Percentiles rank a stretch among this genome's conserved stretches.
phyloP scores from a whole-genome alignment of 768 basidiomycete species.

The Exidia glandulosa region DNA sequence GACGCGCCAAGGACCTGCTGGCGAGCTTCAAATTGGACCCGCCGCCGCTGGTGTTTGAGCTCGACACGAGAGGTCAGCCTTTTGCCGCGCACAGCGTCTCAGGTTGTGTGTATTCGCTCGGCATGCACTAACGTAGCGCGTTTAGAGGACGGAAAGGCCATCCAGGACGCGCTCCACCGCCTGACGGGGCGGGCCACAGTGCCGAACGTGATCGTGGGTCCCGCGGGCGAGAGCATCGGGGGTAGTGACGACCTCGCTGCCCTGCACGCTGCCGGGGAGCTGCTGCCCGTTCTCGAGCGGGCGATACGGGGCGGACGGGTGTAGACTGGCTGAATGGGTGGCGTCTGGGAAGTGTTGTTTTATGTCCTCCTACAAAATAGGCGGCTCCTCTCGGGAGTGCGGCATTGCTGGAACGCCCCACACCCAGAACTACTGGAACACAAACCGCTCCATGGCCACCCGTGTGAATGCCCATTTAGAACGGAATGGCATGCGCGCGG shows the following conservation, averaged over 20 bases:
- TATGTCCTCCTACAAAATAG: too few species aligned
- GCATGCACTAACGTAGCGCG: neutral
- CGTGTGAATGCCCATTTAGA: too few species aligned
- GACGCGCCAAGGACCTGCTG: constrained; percentile 51
- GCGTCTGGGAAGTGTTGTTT: too few species aligned
- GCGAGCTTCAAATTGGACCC: constrained; percentile 49
- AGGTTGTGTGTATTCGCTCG: neutral
- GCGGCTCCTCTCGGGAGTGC: too few species aligned
- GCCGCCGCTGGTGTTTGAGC: constrained; percentile 58
- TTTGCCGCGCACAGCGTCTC: neutral
- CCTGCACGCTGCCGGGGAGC: constrained; percentile 37
- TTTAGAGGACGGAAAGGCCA: constrained; percentile 46
- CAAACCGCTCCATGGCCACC: too few species aligned
- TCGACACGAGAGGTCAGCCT: constrained; percentile 53
- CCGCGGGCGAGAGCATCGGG: constrained; percentile 34
- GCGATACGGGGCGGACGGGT: constrained; percentile 37
- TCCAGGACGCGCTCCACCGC: constrained; percentile 57
- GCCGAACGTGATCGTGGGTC: constrained; percentile 58
- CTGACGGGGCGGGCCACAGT: constrained; percentile 61
- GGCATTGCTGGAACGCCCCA: too few species aligned
- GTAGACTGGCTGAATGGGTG: too few species aligned
- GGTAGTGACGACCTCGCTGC: constrained; percentile 13
- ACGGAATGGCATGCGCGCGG: too few species aligned
- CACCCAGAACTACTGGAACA: too few species aligned
- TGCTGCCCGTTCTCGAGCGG: constrained; percentile 35